Conservation (phyloP, 305 asterid species). For the Ajuga reptans region DNA sequence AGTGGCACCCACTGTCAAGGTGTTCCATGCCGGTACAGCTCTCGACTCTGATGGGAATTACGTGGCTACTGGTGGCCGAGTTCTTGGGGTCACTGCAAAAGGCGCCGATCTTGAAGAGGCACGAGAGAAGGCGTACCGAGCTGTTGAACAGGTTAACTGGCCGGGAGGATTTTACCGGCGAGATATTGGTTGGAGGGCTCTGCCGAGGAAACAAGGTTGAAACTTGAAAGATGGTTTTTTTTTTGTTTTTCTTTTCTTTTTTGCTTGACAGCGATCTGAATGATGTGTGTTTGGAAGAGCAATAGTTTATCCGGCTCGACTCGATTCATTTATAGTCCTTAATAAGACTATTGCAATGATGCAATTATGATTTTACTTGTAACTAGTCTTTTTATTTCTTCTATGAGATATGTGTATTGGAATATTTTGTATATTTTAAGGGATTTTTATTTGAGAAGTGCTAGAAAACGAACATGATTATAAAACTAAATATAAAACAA, state of each 20-base stretch:
- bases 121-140: constrained; percentile 66
- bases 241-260: no score
- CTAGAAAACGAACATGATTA: no score
- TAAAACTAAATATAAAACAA: no score
- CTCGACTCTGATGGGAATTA: constrained; percentile 60
- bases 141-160: constrained; percentile 62
- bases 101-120: constrained; percentile 84
- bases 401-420: no score
- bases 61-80: constrained; percentile 83
- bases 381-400: no score
- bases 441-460: no score
- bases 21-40: constrained; percentile 83
- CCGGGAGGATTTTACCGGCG: constrained; percentile 63
- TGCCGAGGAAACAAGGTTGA: constrained; percentile 32
- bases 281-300: background rate
- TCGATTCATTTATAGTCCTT: no score
- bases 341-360: no score
- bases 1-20: constrained; percentile 54
- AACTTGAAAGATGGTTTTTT: no score
- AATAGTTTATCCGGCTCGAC: no score
- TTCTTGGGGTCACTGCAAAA: constrained; percentile 77
- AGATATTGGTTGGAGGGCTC: constrained; percentile 91
- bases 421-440: no score
- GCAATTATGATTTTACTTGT: no score
- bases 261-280: background rate